Evolutionary conservation across 2,329 filamentous ascomycete species (phyloP).

Genomic region (Pseudogymnoascus sp.): DNA sequence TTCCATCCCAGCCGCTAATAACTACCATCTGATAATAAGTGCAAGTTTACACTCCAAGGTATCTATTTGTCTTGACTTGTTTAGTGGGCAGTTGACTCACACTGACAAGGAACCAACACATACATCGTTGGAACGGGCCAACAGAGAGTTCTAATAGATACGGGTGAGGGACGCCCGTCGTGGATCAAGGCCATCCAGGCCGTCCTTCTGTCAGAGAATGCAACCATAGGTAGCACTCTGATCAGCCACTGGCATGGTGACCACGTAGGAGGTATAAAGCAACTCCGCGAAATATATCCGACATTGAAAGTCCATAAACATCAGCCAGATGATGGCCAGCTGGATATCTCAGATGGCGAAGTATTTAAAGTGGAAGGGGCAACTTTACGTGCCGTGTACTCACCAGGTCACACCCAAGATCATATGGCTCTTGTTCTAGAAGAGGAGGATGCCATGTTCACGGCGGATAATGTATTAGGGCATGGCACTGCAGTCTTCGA

Average conservation of each 20-base stretch:
- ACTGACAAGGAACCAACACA: slow-evolving; percentile 77
- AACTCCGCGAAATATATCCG: slow-evolving; percentile 60
- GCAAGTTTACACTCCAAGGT: slow-evolving; percentile 57
- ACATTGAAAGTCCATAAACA: slow-evolving; percentile 59
- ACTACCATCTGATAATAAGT: slow-evolving; percentile 13
- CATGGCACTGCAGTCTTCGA: slow-evolving; percentile 84
- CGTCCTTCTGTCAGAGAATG: slow-evolving; percentile 60
- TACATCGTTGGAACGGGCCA: slow-evolving; percentile 77
- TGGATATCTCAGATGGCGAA: slow-evolving; percentile 48
- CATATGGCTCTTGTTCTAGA: slow-evolving; percentile 72
- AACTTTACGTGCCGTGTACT: slow-evolving; percentile 58
- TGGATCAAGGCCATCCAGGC: slow-evolving; percentile 63
- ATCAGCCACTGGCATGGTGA: slow-evolving; percentile 92
- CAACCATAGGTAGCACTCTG: slow-evolving; percentile 60
- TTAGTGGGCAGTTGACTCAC: slow-evolving; percentile 27
- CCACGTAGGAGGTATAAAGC: slow-evolving; percentile 67
- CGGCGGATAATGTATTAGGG: slow-evolving; percentile 80
- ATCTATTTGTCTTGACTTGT: slow-evolving; percentile 11
- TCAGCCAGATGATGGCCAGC: slow-evolving; percentile 45
- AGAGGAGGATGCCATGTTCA: slow-evolving; percentile 78
- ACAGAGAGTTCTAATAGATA: slow-evolving; percentile 76
- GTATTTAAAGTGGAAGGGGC: slow-evolving; percentile 50
- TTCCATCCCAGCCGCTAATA: slow-evolving; percentile 5
- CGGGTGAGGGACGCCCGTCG: slow-evolving; percentile 65
- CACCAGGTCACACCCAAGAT: slow-evolving; percentile 71